Conservation (phyloP, 2,329 filamentous ascomycete species). For the Neodidymelliopsis sp. region DNA sequence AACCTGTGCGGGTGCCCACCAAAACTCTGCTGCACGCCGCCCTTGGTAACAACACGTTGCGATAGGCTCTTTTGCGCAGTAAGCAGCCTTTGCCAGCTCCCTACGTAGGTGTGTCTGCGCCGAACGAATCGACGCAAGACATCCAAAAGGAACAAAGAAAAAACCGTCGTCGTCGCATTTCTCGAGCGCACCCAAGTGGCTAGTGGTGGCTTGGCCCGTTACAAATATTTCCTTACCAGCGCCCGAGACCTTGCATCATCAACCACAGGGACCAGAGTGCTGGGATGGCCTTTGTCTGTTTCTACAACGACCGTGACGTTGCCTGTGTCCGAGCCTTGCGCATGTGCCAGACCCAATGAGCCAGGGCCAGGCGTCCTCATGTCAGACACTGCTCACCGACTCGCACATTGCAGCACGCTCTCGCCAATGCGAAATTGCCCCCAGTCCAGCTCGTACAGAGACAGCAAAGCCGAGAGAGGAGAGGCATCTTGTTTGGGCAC, state of each 20-base stretch:
- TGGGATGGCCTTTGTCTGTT: slow-evolving; percentile 13
- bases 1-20: slow-evolving; percentile 29
- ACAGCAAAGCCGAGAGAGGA: background rate
- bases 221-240: slow-evolving; percentile 11
- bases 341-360: slow-evolving; percentile 11
- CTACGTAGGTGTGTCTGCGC: background rate
- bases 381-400: slow-evolving; percentile 34
- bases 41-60: slow-evolving; percentile 17
- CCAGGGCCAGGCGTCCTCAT: slow-evolving; percentile 3
- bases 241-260: slow-evolving; percentile 19
- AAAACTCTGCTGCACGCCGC: slow-evolving; percentile 19
- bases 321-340: slow-evolving; percentile 12
- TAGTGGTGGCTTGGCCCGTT: slow-evolving; percentile 18
- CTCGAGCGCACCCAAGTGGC: background rate
- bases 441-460: slow-evolving; percentile 1
- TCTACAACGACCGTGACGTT: slow-evolving; percentile 19
- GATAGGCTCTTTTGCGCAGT: slow-evolving; percentile 1
- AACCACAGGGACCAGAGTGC: slow-evolving; percentile 13
- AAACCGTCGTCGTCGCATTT: background rate
- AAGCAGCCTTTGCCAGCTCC: no score
- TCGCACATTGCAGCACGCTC: slow-evolving; percentile 11
- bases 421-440: background rate
- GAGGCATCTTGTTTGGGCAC: slow-evolving; percentile 30
- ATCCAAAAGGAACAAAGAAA: background rate
- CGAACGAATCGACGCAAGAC: background rate